Percentiles rank a stretch among this genome's conserved stretches.
These are phyloP conservation scores for Puccinia sorghi DNA, from an alignment of 1,284 basidiomycete genomes.

Conservation along the genomic window DNA sequence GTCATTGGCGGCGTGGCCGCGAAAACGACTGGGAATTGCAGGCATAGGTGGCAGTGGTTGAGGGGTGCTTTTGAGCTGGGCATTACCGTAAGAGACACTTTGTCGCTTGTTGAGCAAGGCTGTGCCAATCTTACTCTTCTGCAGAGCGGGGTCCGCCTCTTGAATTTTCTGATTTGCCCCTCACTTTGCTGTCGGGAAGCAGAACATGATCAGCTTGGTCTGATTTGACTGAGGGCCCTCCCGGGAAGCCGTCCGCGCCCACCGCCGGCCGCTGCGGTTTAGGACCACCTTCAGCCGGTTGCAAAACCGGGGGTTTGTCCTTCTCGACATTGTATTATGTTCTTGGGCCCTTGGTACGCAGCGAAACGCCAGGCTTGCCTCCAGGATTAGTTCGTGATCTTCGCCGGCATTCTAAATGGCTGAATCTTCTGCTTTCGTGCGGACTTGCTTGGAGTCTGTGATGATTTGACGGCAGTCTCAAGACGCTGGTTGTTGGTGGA, in stretches of 20 bases:
- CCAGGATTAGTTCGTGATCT: too few relatives aligned
- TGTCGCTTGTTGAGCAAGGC: slow-evolving; percentile 56
- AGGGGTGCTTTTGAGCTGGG: slow-evolving; percentile 24
- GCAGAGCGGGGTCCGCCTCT: slow-evolving; percentile 1
- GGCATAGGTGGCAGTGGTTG: slow-evolving; percentile 45
- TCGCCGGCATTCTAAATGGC: slow-evolving; percentile 38
- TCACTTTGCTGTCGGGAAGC: background rate
- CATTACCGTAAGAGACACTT: slow-evolving; percentile 54
- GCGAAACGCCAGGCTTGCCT: slow-evolving; percentile 24
- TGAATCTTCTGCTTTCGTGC: slow-evolving; percentile 32
- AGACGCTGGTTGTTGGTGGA: slow-evolving; percentile 21
- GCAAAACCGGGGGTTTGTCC: background rate
- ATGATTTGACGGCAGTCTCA: slow-evolving; percentile 9
- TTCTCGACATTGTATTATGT: slow-evolving; percentile 43
- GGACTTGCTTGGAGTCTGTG: slow-evolving; percentile 28
- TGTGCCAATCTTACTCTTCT: slow-evolving; percentile 54
- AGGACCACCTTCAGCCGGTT: background rate
- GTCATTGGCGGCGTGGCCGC: background rate
- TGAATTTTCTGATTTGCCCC: background rate
- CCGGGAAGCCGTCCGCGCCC: background rate
- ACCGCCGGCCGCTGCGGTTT: slow-evolving; percentile 1
- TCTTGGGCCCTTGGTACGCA: slow-evolving; percentile 45
- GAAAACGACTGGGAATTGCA: slow-evolving; percentile 6
- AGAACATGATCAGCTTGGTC: background rate
- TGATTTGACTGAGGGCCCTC: background rate